Conservation (phyloP, 1,284 basidiomycete species). For the Cutaneotrichosporon dermatis region DNA sequence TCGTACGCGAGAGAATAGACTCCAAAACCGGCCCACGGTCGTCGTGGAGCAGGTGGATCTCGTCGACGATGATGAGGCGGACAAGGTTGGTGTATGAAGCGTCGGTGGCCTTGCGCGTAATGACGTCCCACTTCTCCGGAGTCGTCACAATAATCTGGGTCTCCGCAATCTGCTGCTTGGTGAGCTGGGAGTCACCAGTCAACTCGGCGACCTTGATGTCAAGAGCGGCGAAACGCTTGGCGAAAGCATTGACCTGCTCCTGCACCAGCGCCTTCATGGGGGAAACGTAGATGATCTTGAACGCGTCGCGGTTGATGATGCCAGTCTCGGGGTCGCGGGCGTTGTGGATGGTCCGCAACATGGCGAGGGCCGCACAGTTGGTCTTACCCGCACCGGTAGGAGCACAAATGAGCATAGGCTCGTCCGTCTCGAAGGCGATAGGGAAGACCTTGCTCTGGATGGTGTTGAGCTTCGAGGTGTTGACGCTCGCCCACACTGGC, state of each 20-base stretch:
- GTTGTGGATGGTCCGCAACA: constrained; percentile 81
- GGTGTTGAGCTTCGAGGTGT: constrained; percentile 63
- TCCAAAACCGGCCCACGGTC: constrained; percentile 97
- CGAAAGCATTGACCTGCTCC: constrained; percentile 94
- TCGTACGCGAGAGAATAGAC: constrained; percentile 83
- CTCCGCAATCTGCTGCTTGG: constrained; percentile 93
- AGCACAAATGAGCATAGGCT: constrained; percentile 92
- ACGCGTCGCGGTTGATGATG: constrained; percentile 78
- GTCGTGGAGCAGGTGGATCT: constrained; percentile 96
- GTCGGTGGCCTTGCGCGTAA: constrained; percentile 96
- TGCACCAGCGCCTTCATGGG: constrained; percentile 99
- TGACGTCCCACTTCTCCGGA: constrained; percentile 99
- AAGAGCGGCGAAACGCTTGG: constrained; percentile 71
- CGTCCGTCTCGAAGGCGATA: constrained; percentile 87
- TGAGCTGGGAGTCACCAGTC: constrained; percentile 96
- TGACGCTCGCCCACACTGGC: constrained; percentile 65
- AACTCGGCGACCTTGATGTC: constrained; percentile 90
- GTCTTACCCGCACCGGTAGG: constrained; percentile 99
- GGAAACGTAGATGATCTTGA: constrained; percentile 98
- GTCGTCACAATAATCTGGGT: constrained; percentile 99
- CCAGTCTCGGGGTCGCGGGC: constrained; percentile 78
- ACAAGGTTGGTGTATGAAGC: constrained; percentile 97
- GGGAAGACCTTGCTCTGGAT: constrained; percentile 94
- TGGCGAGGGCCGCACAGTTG: constrained; percentile 93
- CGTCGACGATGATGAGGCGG: constrained; percentile 93